phyloP scores from a whole-genome alignment of 2,329 filamentous ascomycete species.

The Talaromyces sp. region DNA sequence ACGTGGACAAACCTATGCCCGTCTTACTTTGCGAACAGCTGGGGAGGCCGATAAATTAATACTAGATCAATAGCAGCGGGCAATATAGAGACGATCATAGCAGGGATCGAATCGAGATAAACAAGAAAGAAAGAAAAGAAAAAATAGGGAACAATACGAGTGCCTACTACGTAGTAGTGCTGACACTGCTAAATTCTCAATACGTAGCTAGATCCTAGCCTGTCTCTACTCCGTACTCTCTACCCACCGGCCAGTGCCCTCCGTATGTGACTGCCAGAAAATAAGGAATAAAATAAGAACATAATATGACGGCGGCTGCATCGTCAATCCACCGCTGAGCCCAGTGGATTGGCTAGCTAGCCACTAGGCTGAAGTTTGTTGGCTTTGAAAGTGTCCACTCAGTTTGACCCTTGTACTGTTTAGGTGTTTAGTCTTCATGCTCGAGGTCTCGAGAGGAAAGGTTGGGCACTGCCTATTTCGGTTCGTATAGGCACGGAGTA shows the following conservation, averaged over 20 bases:
- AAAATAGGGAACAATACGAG: no score
- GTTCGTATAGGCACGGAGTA: neutral
- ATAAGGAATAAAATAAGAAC: neutral
- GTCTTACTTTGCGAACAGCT: conserved; percentile 1
- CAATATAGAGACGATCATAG: neutral
- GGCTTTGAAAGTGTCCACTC: neutral
- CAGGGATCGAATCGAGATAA: neutral
- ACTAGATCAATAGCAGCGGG: neutral
- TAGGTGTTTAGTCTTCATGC: neutral
- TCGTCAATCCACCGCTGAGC: neutral
- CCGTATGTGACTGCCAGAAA: neutral
- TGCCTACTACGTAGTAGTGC: no score
- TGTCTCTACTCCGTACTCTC: neutral
- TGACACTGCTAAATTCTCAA: neutral
- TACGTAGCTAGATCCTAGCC: neutral
- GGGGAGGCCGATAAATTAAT: neutral
- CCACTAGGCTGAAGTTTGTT: no score
- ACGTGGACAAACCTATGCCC: neutral
- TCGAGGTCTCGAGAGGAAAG: neutral
- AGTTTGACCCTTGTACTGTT: neutral
- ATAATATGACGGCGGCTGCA: neutral
- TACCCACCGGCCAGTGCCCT: neutral
- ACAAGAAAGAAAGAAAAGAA: no score
- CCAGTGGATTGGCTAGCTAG: no score
- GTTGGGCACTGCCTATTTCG: neutral